phyloP scores from a whole-genome alignment of 1,139 yeast species.

The Saccharomyces hybrid region DNA sequence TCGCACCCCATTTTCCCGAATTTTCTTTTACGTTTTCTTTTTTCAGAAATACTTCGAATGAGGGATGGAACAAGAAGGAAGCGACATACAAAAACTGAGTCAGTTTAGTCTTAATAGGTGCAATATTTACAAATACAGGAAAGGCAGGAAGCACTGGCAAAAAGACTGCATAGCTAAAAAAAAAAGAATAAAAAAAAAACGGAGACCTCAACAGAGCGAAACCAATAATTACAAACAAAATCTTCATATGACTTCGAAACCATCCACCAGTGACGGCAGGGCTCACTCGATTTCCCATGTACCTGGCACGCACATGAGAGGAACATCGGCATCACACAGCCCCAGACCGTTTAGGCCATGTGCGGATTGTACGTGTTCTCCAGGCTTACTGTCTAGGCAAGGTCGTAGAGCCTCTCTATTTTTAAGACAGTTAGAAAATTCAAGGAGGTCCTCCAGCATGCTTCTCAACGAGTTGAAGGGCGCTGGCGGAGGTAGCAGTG shows the following conservation, averaged over 20 bases:
- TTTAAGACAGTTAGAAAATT: conserved; percentile 22
- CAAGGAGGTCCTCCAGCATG: conserved; percentile 15
- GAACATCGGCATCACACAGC: neutral
- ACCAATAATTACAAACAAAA: neutral
- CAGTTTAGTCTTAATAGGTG: neutral
- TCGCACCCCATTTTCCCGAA: neutral
- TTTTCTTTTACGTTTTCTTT: neutral
- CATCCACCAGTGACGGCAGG: neutral
- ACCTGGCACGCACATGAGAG: neutral
- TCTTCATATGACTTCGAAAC: neutral
- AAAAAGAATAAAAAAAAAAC: neutral
- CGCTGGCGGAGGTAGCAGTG: conserved; percentile 14
- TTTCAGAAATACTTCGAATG: neutral
- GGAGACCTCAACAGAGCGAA: neutral
- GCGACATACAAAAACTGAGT: neutral
- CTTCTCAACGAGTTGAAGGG: conserved; percentile 2
- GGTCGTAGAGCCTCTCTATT: conserved; percentile 48
- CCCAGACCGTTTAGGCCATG: conserved; percentile 39
- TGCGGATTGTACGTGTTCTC: conserved; percentile 73
- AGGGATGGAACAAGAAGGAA: neutral
- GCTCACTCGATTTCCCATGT: neutral
- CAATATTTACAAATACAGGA: neutral
- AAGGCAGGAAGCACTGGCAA: neutral
- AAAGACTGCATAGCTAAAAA: neutral
- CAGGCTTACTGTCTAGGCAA: conserved; percentile 64